phyloP scores from a whole-genome alignment of 2,329 filamentous ascomycete genomes.

The Fusarium nanum region DNA sequence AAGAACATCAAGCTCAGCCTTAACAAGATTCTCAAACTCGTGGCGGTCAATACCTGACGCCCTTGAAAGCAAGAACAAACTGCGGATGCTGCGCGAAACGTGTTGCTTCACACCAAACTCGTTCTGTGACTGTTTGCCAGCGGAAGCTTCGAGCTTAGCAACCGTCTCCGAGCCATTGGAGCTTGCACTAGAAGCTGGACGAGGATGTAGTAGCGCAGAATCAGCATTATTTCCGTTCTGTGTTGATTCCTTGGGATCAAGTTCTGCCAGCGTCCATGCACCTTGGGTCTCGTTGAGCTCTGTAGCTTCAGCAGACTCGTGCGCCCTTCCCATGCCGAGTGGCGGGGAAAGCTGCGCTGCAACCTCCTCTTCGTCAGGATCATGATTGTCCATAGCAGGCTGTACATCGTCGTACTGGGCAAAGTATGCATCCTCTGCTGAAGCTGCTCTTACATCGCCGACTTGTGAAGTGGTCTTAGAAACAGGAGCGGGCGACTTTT shows the following conservation, averaged over 20 bases:
- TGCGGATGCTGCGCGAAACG: conserved; percentile 81
- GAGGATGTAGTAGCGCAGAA: conserved; percentile 64
- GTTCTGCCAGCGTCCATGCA: conserved; percentile 59
- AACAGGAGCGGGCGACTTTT: conserved; percentile 71
- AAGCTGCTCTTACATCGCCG: conserved; percentile 45
- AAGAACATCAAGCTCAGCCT: conserved; percentile 77
- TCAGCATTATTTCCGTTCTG: conserved; percentile 46
- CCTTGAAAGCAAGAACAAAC: conserved; percentile 76
- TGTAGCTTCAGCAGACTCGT: conserved; percentile 31
- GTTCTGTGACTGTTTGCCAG: conserved; percentile 68
- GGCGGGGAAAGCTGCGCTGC: conserved; percentile 52
- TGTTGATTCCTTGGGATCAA: conserved; percentile 55
- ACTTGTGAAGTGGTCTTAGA: conserved; percentile 45
- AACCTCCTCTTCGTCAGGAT: conserved; percentile 75
- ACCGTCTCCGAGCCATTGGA: conserved; percentile 68
- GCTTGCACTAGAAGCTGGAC: conserved; percentile 68
- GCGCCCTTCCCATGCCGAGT: conserved; percentile 40
- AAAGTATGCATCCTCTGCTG: conserved; percentile 77
- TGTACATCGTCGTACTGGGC: conserved; percentile 82
- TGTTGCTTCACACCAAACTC: conserved; percentile 84
- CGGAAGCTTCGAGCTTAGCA: conserved; percentile 69
- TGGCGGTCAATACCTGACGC: conserved; percentile 77
- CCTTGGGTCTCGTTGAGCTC: conserved; percentile 49
- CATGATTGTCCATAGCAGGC: conserved; percentile 82
- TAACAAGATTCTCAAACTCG: conserved; percentile 80